Conservation (phyloP, 2,329 filamentous ascomycete species). For the Macroventuria anomochaeta region DNA sequence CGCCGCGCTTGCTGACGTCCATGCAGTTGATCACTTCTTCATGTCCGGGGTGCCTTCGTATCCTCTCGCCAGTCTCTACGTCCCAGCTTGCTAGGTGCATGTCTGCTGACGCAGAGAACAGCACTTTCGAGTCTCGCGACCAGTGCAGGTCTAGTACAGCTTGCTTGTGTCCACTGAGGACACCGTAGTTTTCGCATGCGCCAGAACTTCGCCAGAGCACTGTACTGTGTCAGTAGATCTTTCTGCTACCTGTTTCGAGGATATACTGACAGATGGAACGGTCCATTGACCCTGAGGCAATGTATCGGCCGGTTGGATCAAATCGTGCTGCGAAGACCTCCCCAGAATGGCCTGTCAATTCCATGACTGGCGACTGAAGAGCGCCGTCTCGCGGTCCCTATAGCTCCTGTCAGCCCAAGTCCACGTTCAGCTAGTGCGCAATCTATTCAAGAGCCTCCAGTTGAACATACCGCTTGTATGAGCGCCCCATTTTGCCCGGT, state of each 20-base stretch:
- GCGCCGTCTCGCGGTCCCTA: conserved; percentile 81
- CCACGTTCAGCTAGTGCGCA: conserved; percentile 23
- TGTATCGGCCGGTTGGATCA: conserved; percentile 83
- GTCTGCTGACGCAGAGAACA: conserved; percentile 94
- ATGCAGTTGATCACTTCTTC: conserved; percentile 95
- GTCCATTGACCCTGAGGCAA: conserved; percentile 96
- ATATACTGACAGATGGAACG: conserved; percentile 75
- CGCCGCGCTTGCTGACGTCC: conserved; percentile 86
- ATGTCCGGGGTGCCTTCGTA: conserved; percentile 90
- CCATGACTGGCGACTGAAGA: conserved; percentile 91
- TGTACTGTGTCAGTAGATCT: conserved; percentile 48
- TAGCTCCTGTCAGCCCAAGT: conserved; percentile 40
- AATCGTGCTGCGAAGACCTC: conserved; percentile 93
- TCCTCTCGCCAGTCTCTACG: conserved; percentile 85
- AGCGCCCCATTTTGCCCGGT: conserved; percentile 66
- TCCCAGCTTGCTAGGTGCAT: conserved; percentile 96
- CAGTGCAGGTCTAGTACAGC: conserved; percentile 93
- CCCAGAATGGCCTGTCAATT: conserved; percentile 77
- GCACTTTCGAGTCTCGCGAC: conserved; percentile 89
- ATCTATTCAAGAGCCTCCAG: conserved; percentile 48
- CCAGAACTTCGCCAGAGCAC: conserved; percentile 95
- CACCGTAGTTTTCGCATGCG: conserved; percentile 91
- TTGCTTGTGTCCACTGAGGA: conserved; percentile 86
- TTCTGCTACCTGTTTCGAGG: conserved; percentile 10
- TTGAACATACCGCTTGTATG: conserved; percentile 68